Base-by-base conservation (phyloP, 441 rosid species). In the Erodium texanum region DNA sequence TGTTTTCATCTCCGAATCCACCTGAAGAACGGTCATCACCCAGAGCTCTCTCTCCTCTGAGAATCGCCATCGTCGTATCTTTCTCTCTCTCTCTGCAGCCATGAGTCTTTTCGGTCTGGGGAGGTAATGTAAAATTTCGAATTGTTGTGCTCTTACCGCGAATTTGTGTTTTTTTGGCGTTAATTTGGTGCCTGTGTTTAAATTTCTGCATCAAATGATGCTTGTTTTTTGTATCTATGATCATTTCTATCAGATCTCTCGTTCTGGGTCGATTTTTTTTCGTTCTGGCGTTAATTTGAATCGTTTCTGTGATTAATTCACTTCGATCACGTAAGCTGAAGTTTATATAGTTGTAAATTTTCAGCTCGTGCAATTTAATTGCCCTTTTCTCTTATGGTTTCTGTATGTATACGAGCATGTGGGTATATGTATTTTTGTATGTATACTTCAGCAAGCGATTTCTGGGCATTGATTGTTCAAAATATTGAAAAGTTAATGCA, bases 21-120 rank as follows among this genome's bases (percentile, higher is more conserved):
- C 9, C 20, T 18, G 59, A 5, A 18, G 9, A n/a, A 52, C 50
- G 50, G 5, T 16, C 18, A 18, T 52, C 52, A 45, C 20, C 59
- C 59, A 52, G 1, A 52, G 9, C 9, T 16, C 58, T 15, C 20
- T 50, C 58, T 18, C 8, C 56, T 50, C 56, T 50, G 56, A 52
- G 5, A 16, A 16, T 52, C 59, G 59, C 56, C 56, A 50, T 50
- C 56, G 11, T 50, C 56, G 56, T 27, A 27, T 27, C 29, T 52
- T 22, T 52, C 22, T n/a, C 15, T 52, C 59, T 52, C 59, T 52
- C 9, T 52, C 22, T 7, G 3, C 59, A 52, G 59, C 59, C 20
- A 52, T 52, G 59, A 52, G 59, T 16, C 59, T 52, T 22, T 52
- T 52, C 59, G 59, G 59, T 52, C 22, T 52, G 59, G 59, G 59